These are phyloP conservation scores for Apiotrichum akiyoshidainum DNA, from an alignment of 1,284 basidiomycete genomes.

Conservation along the genomic window DNA sequence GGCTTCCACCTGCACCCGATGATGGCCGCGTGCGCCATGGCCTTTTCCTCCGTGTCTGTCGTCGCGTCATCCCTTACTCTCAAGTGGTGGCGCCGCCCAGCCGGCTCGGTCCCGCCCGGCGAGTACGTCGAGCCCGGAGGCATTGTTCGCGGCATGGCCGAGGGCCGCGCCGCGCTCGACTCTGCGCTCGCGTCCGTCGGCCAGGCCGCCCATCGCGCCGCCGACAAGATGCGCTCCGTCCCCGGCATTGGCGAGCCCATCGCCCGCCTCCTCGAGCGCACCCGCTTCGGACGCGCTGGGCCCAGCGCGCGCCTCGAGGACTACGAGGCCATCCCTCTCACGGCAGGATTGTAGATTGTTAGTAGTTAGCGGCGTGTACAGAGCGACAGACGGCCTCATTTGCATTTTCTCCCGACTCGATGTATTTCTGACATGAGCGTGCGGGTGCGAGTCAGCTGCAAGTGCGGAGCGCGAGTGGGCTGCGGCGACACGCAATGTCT, in stretches of 20 bases:
- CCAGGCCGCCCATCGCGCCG: conserved; percentile 11
- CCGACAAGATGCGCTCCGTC: conserved; percentile 13
- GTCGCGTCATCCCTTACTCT: conserved; percentile 84
- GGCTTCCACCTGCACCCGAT: conserved; percentile 94
- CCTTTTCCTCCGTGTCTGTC: conserved; percentile 93
- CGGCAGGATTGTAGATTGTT: background rate
- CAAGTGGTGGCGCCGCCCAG: conserved; percentile 77
- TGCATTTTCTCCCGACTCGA: too few relatives aligned
- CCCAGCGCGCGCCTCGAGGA: conserved; percentile 18
- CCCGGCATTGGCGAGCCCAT: conserved; percentile 13
- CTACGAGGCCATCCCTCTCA: conserved; percentile 42
- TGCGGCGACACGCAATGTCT: too few relatives aligned
- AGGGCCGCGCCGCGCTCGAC: conserved; percentile 18
- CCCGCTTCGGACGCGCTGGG: conserved; percentile 18
- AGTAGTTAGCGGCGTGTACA: too few relatives aligned
- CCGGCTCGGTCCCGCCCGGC: conserved; percentile 64
- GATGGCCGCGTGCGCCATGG: conserved; percentile 98
- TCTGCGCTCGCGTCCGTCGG: background rate
- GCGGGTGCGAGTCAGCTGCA: too few relatives aligned
- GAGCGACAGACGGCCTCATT: too few relatives aligned
- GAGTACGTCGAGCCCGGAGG: conserved; percentile 52
- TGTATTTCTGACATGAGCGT: too few relatives aligned
- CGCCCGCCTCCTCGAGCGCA: conserved; percentile 18
- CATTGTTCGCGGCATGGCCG: conserved; percentile 29
- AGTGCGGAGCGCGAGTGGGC: too few relatives aligned